Base-by-base conservation (phyloP, 1,139 yeast genomes). In the Geotrichum phurueaensis region DNA sequence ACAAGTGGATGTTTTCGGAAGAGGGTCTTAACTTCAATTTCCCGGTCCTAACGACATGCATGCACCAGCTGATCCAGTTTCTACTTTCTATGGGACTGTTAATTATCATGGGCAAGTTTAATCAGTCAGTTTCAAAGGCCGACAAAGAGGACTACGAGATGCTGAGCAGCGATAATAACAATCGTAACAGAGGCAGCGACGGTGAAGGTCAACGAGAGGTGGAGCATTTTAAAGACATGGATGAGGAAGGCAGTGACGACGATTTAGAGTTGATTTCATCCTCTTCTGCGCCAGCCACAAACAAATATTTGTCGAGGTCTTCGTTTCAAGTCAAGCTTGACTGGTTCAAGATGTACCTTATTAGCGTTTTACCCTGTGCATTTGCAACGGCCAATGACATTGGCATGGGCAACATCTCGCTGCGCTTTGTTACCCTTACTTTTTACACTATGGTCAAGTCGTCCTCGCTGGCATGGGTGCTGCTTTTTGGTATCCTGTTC, bases 1-100 rank as follows among this genome's bases (percentile, higher is more conserved):
- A 94, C 78, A 94, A 92, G 74, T 92, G 97, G 97, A 92, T 94
- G 97, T 94, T 92, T 76, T 92, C 95, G 51, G 71, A 73, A 55
- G 80, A 74, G 71, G 89, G 83, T 18, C 77, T 92, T 63, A 82
- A 89, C 68, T 87, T 94, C 70, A 82, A 84, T 55, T 94, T 84
- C 71, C 99, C 99, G 0, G 81, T 94, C 20, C 75, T 92, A 31
- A 83, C 92, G 57, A 94, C 99, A 0, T 79, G 92, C 5, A 80
- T 87, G 66, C 99, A 94, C 73, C 98, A 94, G 76, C 71, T 87
- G 36, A 82, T 91, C 43, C 80, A 94, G 63, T 63, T 67, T 45
- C 51, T 63, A 7, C 65, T 69, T 50, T 73, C 74, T 39, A 58
- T 60, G 3, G 50, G 48, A 27, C 48, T 56, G 10, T 51, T 61